These are phyloP conservation scores for Cladosporium sp. DNA, from an alignment of 2,329 filamentous ascomycete species.

Conservation along the genomic window DNA sequence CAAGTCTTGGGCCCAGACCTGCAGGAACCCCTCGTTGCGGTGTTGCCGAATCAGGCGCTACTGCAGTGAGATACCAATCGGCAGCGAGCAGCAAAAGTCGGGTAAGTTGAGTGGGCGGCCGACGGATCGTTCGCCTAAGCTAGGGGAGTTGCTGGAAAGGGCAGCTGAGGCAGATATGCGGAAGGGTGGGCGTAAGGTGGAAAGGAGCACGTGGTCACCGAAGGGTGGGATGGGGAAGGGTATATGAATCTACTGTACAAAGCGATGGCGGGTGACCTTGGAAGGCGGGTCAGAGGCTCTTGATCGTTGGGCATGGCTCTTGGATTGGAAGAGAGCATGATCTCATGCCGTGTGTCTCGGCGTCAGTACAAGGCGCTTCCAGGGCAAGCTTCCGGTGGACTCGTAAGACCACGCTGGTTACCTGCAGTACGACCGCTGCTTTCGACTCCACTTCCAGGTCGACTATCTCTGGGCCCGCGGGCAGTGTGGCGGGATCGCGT, in stretches of 20 bases:
- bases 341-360: conserved; percentile 12
- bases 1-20: conserved; percentile 11
- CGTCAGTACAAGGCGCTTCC: neutral
- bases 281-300: neutral
- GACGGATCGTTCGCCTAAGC: conserved; percentile 12
- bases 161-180: conserved; percentile 1
- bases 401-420: neutral
- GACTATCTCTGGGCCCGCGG: neutral
- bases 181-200: neutral
- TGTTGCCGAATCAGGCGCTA: neutral
- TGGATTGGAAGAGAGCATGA: conserved; percentile 5
- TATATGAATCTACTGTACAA: conserved; percentile 1
- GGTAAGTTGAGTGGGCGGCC: conserved; percentile 5
- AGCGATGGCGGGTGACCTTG: neutral
- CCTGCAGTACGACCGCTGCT: neutral
- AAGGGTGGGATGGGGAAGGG: neutral
- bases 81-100: neutral
- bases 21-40: conserved; percentile 10
- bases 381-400: neutral
- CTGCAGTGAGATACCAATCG: conserved; percentile 12
- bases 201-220: neutral
- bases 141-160: neutral
- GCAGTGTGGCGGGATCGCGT: neutral
- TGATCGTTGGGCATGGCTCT: neutral
- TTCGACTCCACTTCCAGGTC: conserved; percentile 8